Evolutionary conservation across 306 rosid species (phyloP).

Genomic region (Amphicarpaea edgeworthii): DNA sequence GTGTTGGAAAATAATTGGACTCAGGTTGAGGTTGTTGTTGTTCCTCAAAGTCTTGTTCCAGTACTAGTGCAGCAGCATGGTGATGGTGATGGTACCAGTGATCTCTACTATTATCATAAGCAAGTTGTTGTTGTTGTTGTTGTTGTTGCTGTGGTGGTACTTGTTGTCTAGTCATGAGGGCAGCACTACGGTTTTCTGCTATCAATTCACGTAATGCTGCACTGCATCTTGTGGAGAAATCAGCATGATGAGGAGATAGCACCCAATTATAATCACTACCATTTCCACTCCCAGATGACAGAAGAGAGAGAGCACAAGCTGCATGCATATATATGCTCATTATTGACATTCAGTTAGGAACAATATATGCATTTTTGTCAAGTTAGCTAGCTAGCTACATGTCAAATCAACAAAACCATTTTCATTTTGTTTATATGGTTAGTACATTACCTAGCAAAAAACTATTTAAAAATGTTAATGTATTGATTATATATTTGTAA

Average conservation of each 20-base stretch:
- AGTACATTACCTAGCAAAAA: too few relatives aligned
- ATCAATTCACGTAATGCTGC: slow-evolving; percentile 79
- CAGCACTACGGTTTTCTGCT: slow-evolving; percentile 79
- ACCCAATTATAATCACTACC: slow-evolving; percentile 51
- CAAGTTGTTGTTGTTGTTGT: slow-evolving; percentile 25
- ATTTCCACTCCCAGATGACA: slow-evolving; percentile 68
- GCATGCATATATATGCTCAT: too few relatives aligned
- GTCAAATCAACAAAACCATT: neutral
- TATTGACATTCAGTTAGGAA: neutral
- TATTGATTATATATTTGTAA: too few relatives aligned
- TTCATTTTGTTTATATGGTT: too few relatives aligned
- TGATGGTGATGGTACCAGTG: slow-evolving; percentile 46
- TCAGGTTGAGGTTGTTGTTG: slow-evolving; percentile 14
- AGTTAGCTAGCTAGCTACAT: neutral
- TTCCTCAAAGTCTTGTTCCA: slow-evolving; percentile 20
- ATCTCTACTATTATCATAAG: slow-evolving; percentile 57
- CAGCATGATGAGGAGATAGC: slow-evolving; percentile 46
- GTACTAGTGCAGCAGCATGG: slow-evolving; percentile 36
- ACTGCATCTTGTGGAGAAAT: slow-evolving; percentile 74
- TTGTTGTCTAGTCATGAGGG: slow-evolving; percentile 58
- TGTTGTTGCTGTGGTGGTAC: too few relatives aligned
- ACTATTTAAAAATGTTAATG: too few relatives aligned
- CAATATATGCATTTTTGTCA: neutral
- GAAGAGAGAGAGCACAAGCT: slow-evolving; percentile 96
- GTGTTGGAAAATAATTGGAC: slow-evolving; percentile 39